Evolutionary conservation across 495 filamentous ascomycete species (phyloP).

Genomic region (Mycothermus thermophilus): DNA sequence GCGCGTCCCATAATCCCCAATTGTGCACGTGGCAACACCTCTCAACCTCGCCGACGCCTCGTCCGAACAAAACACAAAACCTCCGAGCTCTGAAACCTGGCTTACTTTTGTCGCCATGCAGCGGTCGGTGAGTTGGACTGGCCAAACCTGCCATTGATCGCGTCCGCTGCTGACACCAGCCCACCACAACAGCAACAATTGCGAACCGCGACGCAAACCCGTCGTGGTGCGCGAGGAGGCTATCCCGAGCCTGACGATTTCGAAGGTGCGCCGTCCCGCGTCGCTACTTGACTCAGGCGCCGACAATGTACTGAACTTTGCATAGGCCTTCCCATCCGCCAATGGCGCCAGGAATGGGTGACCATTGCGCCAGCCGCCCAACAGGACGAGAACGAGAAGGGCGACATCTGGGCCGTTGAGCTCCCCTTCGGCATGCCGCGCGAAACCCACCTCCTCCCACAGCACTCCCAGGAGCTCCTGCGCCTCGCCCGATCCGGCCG

Average conservation of each 20-base stretch:
- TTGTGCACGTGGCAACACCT: too few species aligned
- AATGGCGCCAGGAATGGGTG: conserved; percentile 67
- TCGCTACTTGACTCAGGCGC: neutral
- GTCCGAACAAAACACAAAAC: too few species aligned
- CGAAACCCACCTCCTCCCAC: conserved; percentile 66
- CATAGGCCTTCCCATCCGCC: conserved; percentile 66
- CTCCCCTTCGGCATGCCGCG: conserved; percentile 66
- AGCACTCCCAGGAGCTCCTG: conserved; percentile 70
- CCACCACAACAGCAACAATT: too few species aligned
- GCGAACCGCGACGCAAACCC: conserved; percentile 48
- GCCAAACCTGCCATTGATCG: too few species aligned
- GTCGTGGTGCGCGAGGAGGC: conserved; percentile 54
- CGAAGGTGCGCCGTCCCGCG: conserved; percentile 39
- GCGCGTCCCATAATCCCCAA: too few species aligned
- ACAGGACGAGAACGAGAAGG: conserved; percentile 36
- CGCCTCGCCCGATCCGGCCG: conserved; percentile 64
- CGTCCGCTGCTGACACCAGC: too few species aligned
- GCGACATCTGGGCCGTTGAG: conserved; percentile 41
- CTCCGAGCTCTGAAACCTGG: too few species aligned
- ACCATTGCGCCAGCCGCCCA: conserved; percentile 53
- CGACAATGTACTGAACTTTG: neutral
- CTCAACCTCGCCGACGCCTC: too few species aligned
- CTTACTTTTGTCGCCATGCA: conserved; percentile 10
- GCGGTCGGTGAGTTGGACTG: conserved; percentile 20
- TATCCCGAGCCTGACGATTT: conserved; percentile 90